These are phyloP conservation scores for Teratosphaeria destructans DNA, from an alignment of 2,329 filamentous ascomycete genomes.

Conservation along the genomic window DNA sequence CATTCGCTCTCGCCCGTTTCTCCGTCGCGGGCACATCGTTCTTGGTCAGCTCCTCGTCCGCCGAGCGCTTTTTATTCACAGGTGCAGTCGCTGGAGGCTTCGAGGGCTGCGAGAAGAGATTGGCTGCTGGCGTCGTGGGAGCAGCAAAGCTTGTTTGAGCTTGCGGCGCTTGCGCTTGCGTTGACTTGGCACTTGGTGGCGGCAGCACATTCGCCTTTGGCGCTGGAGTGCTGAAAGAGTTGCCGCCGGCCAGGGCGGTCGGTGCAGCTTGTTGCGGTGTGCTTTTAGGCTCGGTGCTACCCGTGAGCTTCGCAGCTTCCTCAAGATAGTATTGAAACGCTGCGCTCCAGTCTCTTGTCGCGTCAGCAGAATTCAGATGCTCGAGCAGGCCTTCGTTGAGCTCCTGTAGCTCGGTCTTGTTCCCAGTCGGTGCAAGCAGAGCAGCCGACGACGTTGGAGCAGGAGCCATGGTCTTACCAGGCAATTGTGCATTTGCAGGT, in stretches of 20 bases:
- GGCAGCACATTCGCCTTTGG: neutral
- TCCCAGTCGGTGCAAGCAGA: neutral
- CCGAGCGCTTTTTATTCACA: slow-evolving; percentile 17
- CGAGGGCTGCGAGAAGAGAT: slow-evolving; percentile 8
- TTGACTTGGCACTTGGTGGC: neutral
- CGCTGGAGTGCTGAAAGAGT: neutral
- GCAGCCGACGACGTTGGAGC: neutral
- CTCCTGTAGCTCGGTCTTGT: slow-evolving; percentile 8
- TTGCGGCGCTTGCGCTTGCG: neutral
- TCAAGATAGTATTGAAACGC: slow-evolving; percentile 19
- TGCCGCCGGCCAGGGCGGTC: neutral
- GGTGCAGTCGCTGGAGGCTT: slow-evolving; percentile 19
- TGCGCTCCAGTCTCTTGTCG: slow-evolving; percentile 17
- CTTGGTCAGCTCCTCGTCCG: slow-evolving; percentile 12
- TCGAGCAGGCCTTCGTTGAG: slow-evolving; percentile 20
- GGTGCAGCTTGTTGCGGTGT: neutral
- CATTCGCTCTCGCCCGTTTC: slow-evolving; percentile 21
- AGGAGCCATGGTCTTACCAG: neutral
- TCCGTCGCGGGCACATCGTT: slow-evolving; percentile 17
- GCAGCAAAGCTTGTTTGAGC: neutral
- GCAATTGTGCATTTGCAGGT: neutral
- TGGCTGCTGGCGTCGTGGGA: slow-evolving; percentile 1
- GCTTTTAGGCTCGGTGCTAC: slow-evolving; percentile 1
- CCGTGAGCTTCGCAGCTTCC: slow-evolving; percentile 15
- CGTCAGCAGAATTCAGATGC: slow-evolving; percentile 16